phyloP scores from a whole-genome alignment of 345 rosid species.

The Salix exigua region DNA sequence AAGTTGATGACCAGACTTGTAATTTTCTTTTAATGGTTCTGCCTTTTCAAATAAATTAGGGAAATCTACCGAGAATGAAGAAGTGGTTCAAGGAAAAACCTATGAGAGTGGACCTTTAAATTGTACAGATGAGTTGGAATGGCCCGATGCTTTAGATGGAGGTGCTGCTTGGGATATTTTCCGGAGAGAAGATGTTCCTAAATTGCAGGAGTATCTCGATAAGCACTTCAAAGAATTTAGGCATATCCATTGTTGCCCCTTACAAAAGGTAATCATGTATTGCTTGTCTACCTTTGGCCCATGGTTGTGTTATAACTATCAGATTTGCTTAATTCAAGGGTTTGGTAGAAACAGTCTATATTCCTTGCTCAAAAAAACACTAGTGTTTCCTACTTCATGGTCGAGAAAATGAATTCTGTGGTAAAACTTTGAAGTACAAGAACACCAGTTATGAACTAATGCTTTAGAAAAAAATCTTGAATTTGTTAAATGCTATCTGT shows the following conservation, averaged over 20 bases:
- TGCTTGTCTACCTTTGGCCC: too few relatives aligned
- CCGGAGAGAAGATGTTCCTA: conserved; percentile 66
- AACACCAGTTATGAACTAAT: too few relatives aligned
- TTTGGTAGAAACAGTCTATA: too few relatives aligned
- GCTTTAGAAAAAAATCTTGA: too few relatives aligned
- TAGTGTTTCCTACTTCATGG: too few relatives aligned
- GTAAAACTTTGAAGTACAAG: too few relatives aligned
- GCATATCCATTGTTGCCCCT: conserved; percentile 50
- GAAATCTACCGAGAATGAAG: conserved; percentile 6
- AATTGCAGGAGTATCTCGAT: conserved; percentile 51
- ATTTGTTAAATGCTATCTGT: too few relatives aligned
- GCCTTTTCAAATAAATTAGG: conserved; percentile 1
- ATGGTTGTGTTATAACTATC: too few relatives aligned
- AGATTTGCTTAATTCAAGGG: too few relatives aligned
- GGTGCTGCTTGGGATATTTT: conserved; percentile 87
- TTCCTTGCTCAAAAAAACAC: too few relatives aligned
- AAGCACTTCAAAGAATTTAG: conserved; percentile 71
- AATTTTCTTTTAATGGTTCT: not conserved
- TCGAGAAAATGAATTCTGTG: too few relatives aligned
- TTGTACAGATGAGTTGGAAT: conserved; percentile 8
- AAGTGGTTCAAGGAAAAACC: conserved; percentile 1
- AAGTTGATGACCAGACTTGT: not conserved
- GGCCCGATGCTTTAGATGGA: conserved; percentile 30
- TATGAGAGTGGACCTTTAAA: conserved; percentile 1
- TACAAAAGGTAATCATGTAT: conserved; percentile 39